Evolutionary conservation across 1,284 basidiomycete genomes (phyloP), one percentile per base, ranked within the genome.

Genomic region (Phlebopus sp.): DNA sequence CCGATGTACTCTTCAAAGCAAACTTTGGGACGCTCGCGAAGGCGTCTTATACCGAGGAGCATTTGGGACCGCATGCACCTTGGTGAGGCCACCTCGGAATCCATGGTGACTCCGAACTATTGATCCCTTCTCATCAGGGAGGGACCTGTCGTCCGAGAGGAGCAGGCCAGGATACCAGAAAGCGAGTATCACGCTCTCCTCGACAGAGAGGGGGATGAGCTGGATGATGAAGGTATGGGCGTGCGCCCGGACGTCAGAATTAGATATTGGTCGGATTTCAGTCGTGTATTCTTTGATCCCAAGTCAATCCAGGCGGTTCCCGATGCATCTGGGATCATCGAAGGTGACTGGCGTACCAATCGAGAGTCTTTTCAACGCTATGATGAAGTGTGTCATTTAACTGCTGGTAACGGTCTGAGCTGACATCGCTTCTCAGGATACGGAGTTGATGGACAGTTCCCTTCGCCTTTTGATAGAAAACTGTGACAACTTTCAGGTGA

Each of bases 181-280:
- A 83, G 79, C 60, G 55, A 68, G 34, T 87, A 86, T 58, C 84
- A 86, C 49, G 55, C 60, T 14, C 63, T 63, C 36, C 61, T 82
- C 27, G 75, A 81, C 27, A 29, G 2, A 29, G 62, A 69, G 10
- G 63, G 67, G 9, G 61, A 61, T 13, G 55, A 54, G 14, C 50
- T 57, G 2, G 42, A 53, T 29, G 46, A 42, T 25, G 55, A 54
- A n/a, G 58, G 59, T 25, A 54, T 55, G 37, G 58, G 60, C 27
- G 50, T 54, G 34, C 47, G 56, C 36, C 44, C 56, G 9, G 27
- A 44, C 19, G 40, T 56, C 43, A 55, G 73, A n/a, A 67, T 86
- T 50, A 74, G 81, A 53, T 88, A 77, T 59, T 91, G 88, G 88
- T 87, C 88, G 3, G 88, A 91, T 66, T 89, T 81, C 56, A 85